Conservation (phyloP, 1,284 basidiomycete genomes). For the Pascua sp. region DNA sequence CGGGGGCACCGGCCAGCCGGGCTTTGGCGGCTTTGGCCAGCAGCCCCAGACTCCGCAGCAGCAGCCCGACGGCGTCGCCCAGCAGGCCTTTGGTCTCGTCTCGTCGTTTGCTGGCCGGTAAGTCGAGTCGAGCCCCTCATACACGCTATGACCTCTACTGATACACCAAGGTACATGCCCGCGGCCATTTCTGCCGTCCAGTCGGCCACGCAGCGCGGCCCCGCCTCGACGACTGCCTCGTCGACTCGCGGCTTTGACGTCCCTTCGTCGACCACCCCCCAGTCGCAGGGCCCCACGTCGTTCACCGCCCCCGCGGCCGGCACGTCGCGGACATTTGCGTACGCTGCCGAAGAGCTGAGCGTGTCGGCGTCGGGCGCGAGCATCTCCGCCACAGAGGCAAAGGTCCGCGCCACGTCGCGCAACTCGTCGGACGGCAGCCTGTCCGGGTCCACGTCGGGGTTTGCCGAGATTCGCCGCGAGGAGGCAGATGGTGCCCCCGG, state of each 20-base stretch:
- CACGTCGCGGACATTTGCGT: constrained; percentile 7
- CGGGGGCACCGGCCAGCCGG: constrained; percentile 1
- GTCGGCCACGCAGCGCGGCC: constrained; percentile 4
- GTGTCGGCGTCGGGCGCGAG: not conserved
- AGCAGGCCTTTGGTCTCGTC: constrained; percentile 34
- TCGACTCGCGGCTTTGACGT: constrained; percentile 13
- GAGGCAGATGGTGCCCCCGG: constrained; percentile 30
- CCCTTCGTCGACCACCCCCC: not conserved
- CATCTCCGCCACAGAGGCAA: too few species aligned
- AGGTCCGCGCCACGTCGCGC: not conserved
- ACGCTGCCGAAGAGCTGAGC: constrained; percentile 6
- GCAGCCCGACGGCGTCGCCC: constrained; percentile 42
- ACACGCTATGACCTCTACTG: not conserved
- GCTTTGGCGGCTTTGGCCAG: not conserved
- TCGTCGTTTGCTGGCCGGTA: constrained; percentile 39
- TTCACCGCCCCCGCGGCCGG: not conserved
- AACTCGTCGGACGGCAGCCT: constrained; percentile 9
- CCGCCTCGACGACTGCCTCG: constrained; percentile 2
- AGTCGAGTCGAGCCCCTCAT: constrained; percentile 16
- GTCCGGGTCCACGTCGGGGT: constrained; percentile 21
- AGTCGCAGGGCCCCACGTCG: not conserved
- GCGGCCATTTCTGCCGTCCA: constrained; percentile 37
- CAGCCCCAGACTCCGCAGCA: constrained; percentile 45
- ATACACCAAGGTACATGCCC: constrained; percentile 36
- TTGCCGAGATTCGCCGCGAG: constrained; percentile 37